Evolutionary conservation across 2,329 filamentous ascomycete species (phyloP), one percentile per base, ranked within the genome.

Genomic region (Monilinia fructicola): DNA sequence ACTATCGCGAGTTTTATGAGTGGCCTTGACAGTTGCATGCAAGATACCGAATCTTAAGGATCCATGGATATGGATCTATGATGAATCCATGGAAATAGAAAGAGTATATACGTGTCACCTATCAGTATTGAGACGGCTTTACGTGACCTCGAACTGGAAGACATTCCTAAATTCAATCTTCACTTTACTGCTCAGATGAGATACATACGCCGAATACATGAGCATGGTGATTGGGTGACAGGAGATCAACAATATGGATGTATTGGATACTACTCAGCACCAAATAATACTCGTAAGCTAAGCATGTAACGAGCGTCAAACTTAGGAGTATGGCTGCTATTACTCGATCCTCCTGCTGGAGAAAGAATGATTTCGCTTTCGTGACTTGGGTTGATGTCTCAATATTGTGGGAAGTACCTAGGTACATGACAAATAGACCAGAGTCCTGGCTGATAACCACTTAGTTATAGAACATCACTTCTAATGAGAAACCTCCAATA

Each of bases 241-340:
- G 56, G 31, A 31, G 44, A 42, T 7, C 21, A n/a, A 16, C 16
- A n/a, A 12, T 7, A 18, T 48, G 35, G 14, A 18, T 48, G 35
- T 46, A 50, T n/a, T 21, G n/a, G n/a, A 50, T 50, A 60, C 56
- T 26, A 44, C 56, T 60, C 35, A 60, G 56, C n/a, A 60, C 56
- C 21, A 4, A 48, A 35, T 60, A 28, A 16, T 35, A 23, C 6
- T 21, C 16, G 7, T 26, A 10, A 31, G 40, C 12, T 26, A 11
- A 35, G 40, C 26, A n/a, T n/a, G 18, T 10, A 54, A 10, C 7
- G 10, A n/a, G 23, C 11, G 5, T 38, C 10, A 6, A 35, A 6
- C 12, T 18, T 11, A 18, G 21, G 28, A 48, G 12, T 18, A 23
- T 35, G 28, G 12, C 28, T 48, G 12, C 26, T 11, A 4, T 23